Percentiles rank a stretch among this genome's conserved stretches.
phyloP scores from a whole-genome alignment of 352 stramenopile genomes.

The Pythium brachiatum region DNA sequence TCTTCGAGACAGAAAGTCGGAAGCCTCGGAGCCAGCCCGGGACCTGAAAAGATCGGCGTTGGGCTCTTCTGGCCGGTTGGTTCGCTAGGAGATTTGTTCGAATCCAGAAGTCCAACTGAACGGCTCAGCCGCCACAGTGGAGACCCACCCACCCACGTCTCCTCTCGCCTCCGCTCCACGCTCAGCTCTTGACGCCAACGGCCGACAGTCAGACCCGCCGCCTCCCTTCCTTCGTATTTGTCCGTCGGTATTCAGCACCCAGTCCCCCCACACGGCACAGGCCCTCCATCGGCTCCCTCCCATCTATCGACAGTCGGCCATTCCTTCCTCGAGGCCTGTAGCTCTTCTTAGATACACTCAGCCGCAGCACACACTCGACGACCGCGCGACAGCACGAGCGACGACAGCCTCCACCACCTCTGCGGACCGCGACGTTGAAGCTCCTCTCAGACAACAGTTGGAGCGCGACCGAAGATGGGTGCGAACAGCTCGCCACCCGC shows the following conservation, averaged over 20 bases:
- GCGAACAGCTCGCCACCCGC: slow-evolving; percentile 26
- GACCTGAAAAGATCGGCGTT: slow-evolving; percentile 8
- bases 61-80: slow-evolving; percentile 1
- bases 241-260: slow-evolving; percentile 25
- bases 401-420: slow-evolving; percentile 7
- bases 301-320: slow-evolving; percentile 4
- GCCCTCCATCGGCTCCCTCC: not conserved
- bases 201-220: slow-evolving; percentile 16
- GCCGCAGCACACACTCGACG: slow-evolving; percentile 7
- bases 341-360: slow-evolving; percentile 1
- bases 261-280: not conserved
- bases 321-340: not conserved
- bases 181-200: slow-evolving; percentile 21
- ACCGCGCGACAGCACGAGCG: slow-evolving; percentile 20
- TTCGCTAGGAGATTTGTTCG: slow-evolving; percentile 21
- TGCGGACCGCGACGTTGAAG: slow-evolving; percentile 25
- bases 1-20: slow-evolving; percentile 46
- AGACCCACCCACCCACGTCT: slow-evolving; percentile 1
- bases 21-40: slow-evolving; percentile 17
- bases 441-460: slow-evolving; percentile 22
- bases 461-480: slow-evolving; percentile 24
- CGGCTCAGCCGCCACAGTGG: slow-evolving; percentile 20
- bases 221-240: slow-evolving; percentile 10
- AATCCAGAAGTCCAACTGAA: slow-evolving; percentile 30
- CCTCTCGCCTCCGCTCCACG: not conserved